Evolutionary conservation across 2,329 filamentous ascomycete species (phyloP).

Genomic region (Dryadomyces sulphureus): DNA sequence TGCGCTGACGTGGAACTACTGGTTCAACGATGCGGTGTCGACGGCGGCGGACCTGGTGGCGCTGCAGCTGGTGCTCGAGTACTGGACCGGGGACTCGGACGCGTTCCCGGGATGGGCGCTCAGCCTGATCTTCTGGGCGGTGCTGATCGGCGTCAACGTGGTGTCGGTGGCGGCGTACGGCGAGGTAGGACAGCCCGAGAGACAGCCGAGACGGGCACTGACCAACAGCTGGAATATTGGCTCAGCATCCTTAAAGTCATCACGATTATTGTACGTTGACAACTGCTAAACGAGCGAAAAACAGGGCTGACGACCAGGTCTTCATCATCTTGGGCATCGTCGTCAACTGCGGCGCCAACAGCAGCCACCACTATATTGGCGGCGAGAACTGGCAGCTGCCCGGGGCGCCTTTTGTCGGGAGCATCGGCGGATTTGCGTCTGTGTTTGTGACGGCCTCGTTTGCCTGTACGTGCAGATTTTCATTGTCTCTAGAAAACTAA

Average conservation of each 20-base stretch:
- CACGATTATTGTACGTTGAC: conserved; percentile 43
- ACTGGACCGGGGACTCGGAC: conserved; percentile 52
- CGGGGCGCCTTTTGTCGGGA: conserved; percentile 48
- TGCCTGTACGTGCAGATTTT: conserved; percentile 29
- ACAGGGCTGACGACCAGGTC: too few species aligned
- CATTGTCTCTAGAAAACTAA: conserved; percentile 11
- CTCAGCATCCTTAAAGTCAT: conserved; percentile 65
- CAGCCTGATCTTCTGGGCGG: conserved; percentile 58
- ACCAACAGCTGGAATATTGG: conserved; percentile 49
- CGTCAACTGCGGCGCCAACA: conserved; percentile 43
- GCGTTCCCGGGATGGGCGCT: conserved; percentile 50
- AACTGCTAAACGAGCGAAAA: too few species aligned
- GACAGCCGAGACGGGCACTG: neutral
- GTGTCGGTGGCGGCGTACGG: conserved; percentile 59
- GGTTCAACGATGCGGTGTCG: conserved; percentile 54
- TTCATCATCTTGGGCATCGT: conserved; percentile 50
- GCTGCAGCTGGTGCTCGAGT: conserved; percentile 56
- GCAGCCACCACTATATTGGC: conserved; percentile 38
- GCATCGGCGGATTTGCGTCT: conserved; percentile 50
- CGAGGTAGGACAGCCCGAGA: conserved; percentile 25
- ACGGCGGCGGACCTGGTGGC: conserved; percentile 47
- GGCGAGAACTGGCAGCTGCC: conserved; percentile 41
- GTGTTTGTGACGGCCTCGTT: conserved; percentile 49
- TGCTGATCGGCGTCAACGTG: conserved; percentile 56
- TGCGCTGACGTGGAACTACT: conserved; percentile 76